A percentile compares a stretch with the other conserved stretches of the same genome.
Conservation (phyloP, 176 grass and related monocot genomes). For the Zoysia pacifica region DNA sequence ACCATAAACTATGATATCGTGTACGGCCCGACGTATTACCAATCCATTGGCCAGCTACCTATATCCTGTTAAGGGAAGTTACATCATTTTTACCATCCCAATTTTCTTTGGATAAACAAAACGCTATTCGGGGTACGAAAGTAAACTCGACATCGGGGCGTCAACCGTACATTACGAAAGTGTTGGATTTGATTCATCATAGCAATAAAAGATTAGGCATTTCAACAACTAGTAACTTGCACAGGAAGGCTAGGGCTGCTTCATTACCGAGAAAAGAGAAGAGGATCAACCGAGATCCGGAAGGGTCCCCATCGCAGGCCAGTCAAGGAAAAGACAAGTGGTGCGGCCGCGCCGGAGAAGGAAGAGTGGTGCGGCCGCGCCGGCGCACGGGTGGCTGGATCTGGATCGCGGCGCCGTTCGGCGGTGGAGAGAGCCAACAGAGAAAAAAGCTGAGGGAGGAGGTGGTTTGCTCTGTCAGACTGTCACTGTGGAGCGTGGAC, state of each 20-base stretch:
- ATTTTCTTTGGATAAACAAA: too few species aligned
- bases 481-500: background rate
- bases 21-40: constrained; percentile 1
- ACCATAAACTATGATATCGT: constrained; percentile 52
- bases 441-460: background rate
- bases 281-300: background rate
- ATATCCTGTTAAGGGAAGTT: constrained; percentile 24
- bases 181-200: background rate
- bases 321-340: background rate
- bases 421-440: background rate
- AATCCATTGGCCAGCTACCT: constrained; percentile 21
- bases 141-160: background rate
- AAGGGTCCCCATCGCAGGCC: background rate
- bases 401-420: background rate
- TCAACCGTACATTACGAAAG: background rate
- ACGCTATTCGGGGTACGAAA: too few species aligned
- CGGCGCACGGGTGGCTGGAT: background rate
- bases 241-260: background rate
- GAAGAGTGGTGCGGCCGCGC: background rate
- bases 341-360: background rate
- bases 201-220: background rate
- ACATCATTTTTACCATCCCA: constrained; percentile 7
- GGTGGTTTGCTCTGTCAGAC: background rate
- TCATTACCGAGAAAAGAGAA: background rate
- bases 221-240: too few species aligned